Evolutionary conservation across 805 yeast genomes (phyloP), one percentile per base, ranked within the genome.

Genomic region (Yamadazyma takamatsuzukensis): DNA sequence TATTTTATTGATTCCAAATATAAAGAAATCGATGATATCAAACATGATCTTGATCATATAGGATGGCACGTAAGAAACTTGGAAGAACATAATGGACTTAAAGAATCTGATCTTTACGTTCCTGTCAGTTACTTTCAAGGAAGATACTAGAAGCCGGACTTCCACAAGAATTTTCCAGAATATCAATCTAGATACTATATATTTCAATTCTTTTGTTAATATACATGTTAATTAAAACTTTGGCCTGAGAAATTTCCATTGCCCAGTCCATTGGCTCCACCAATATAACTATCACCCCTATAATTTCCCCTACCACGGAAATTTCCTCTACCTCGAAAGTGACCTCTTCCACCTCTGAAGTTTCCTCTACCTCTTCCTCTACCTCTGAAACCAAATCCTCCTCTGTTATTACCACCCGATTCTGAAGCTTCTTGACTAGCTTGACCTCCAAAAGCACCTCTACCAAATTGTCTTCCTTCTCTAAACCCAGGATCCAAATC

Each of bases 401-500:
- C 95, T 29, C 46, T 32, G 13, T 48, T 36, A 40, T 6, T 33
- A 25, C 25, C 30, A 18, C 9, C 17, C 19, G 26, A 18, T n/a
- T n/a, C 23, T 25, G 32, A 31, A 6, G 49, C 49, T 54, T 86
- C 95, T 50, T 83, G 89, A 31, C 82, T 65, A 1, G 81, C 88
- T 55, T 93, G 98, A 2, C 97, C 97, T 36, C 98, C 98, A 40
- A 76, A 79, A 11, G 74, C 71, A 28, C 97, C 97, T 49, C 98
- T 73, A 14, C 98, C 98, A 53, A 80, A 93, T 54, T 93, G 97
- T 44, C 98, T 71, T 1, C 98, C 98, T 47, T 90, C 97, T 41
- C 74, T 78, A 54, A 90, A 93, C 0, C 98, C 98, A 0, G 97
- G 96, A 53, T 93, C 98, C 47, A 94, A 68, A 61, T 93, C 98